phyloP scores from a whole-genome alignment of 176 grass and related monocot species.

The Carex cristatella region DNA sequence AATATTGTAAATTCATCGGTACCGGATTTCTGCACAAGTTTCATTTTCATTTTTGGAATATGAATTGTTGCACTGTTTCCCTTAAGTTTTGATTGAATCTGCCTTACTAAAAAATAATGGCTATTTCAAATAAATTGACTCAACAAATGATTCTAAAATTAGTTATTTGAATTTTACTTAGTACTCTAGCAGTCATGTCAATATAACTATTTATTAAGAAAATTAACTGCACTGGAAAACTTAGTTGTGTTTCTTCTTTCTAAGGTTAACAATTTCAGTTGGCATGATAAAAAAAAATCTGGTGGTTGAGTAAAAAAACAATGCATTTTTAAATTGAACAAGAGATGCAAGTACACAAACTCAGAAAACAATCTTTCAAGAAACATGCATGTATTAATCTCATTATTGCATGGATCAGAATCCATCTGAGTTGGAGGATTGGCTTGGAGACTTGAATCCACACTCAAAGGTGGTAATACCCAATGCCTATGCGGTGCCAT shows the following conservation, averaged over 20 bases:
- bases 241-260: background rate
- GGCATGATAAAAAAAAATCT: background rate
- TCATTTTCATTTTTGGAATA: background rate
- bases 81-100: background rate
- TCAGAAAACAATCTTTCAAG: background rate
- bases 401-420: conserved; percentile 42
- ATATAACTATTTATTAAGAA: background rate
- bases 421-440: conserved; percentile 76
- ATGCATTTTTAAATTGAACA: background rate
- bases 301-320: background rate
- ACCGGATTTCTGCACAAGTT: background rate
- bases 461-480: conserved; percentile 76
- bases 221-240: background rate
- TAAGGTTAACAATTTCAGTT: background rate
- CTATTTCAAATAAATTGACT: background rate
- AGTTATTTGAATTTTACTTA: background rate
- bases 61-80: background rate
- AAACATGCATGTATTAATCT: background rate
- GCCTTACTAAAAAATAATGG: background rate
- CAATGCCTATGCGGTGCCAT: conserved; percentile 62
- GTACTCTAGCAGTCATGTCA: background rate
- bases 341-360: background rate
- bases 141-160: background rate
- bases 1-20: background rate
- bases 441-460: conserved; percentile 74